These are phyloP conservation scores for Nowakowskiella sp. DNA, from an alignment of 192 early-diverging fungal species.

Conservation along the genomic window DNA sequence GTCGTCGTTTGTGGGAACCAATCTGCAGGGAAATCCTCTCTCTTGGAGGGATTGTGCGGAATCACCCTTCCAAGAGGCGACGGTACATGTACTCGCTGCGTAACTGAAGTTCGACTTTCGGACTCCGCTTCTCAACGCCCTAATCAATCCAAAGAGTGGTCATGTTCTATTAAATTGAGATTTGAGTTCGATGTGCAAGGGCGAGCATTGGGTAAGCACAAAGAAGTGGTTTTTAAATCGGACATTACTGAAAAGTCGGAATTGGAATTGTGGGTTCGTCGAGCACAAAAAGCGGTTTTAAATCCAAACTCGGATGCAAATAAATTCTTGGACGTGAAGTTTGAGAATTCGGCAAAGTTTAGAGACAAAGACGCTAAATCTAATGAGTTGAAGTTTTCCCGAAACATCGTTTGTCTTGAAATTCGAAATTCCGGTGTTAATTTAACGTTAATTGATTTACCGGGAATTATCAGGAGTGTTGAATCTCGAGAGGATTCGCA, in stretches of 20 bases:
- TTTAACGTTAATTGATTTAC: slow-evolving; percentile 53
- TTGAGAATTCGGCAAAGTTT: slow-evolving; percentile 21
- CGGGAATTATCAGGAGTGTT: slow-evolving; percentile 49
- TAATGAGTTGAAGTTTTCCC: slow-evolving; percentile 41
- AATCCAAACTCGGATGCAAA: slow-evolving; percentile 36
- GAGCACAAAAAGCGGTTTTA: slow-evolving; percentile 48
- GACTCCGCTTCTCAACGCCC: not conserved
- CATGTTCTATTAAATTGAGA: slow-evolving; percentile 37
- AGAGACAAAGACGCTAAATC: slow-evolving; percentile 32
- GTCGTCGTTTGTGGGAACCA: slow-evolving; percentile 51
- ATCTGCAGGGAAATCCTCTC: slow-evolving; percentile 41
- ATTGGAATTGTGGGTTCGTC: slow-evolving; percentile 34
- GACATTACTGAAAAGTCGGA: slow-evolving; percentile 19
- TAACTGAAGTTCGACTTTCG: slow-evolving; percentile 41
- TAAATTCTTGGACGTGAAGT: slow-evolving; percentile 17
- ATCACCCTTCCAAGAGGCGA: slow-evolving; percentile 39
- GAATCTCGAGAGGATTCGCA: slow-evolving; percentile 27
- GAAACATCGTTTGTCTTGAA: slow-evolving; percentile 48
- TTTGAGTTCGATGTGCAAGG: slow-evolving; percentile 37
- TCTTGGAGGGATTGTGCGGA: slow-evolving; percentile 46
- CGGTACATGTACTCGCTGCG: slow-evolving; percentile 47
- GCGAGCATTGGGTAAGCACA: slow-evolving; percentile 12
- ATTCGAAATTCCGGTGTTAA: slow-evolving; percentile 41
- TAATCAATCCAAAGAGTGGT: slow-evolving; percentile 16
- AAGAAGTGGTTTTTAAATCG: slow-evolving; percentile 30